Conservation (phyloP, 352 stramenopile species). For the Globisporangium camurandrum region DNA sequence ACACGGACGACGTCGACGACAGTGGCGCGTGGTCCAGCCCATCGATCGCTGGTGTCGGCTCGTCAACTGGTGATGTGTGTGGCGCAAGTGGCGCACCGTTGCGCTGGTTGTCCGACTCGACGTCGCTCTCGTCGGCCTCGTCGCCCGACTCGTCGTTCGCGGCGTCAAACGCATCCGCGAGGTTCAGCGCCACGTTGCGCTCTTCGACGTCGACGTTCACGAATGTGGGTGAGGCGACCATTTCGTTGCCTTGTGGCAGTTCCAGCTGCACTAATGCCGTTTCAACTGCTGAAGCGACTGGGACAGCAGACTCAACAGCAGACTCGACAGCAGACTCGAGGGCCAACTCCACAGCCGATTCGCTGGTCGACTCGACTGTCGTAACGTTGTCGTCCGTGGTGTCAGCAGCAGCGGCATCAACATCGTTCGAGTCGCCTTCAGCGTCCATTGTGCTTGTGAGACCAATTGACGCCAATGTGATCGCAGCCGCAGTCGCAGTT, state of each 20-base stretch:
- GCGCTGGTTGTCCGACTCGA: background rate
- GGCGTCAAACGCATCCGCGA: slow-evolving; percentile 1
- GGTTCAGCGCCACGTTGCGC: slow-evolving; percentile 3
- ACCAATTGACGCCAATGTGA: no score
- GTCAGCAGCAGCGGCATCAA: background rate
- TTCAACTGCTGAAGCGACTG: background rate
- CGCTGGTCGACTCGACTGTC: background rate
- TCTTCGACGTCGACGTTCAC: background rate
- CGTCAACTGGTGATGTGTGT: no score
- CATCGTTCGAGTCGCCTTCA: background rate
- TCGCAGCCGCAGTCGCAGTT: background rate
- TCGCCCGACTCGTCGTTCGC: slow-evolving; percentile 4
- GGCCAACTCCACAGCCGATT: background rate
- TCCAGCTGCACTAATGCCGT: background rate
- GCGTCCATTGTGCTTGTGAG: no score
- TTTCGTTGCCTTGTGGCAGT: background rate
- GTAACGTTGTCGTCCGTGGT: background rate
- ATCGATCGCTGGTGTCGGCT: no score
- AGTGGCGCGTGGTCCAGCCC: no score
- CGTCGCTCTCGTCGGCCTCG: slow-evolving; percentile 1
- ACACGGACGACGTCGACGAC: no score
- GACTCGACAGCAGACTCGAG: background rate
- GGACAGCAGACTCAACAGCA: background rate
- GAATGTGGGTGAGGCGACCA: no score
- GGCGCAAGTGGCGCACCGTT: background rate